Evolutionary conservation across 192 early-diverging fungal species (phyloP), one percentile per base, ranked within the genome.

Genomic region (Lunasporangiospora selenospora): DNA sequence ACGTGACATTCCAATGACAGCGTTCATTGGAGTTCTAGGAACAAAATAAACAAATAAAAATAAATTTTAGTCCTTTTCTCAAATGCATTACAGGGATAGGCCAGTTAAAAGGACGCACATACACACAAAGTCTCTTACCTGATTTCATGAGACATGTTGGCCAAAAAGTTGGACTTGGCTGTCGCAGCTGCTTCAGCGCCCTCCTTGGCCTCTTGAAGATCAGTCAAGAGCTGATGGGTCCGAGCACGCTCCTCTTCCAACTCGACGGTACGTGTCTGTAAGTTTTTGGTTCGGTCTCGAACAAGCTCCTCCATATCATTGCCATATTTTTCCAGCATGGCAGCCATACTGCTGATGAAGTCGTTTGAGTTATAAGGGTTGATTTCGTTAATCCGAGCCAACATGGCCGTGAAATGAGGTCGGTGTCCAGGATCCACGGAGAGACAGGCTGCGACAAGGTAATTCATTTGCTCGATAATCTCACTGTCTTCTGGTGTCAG

Each of bases 21-120:
- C 90, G 59, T 89, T 90, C 79, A 93, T 86, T 4, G 90, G 92
- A 30, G 89, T 92, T 19, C 91, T 85, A 64, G 86, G 83, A 58
- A 58, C 10, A 33, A 36, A 6, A 18, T 10, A 46, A 46, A 58
- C 15, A 46, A 19, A 46, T 34, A 59, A 26, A 19, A 21, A 36
- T 6, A 50, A n/a, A n/a, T n/a, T n/a, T n/a, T n/a, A n/a, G n/a
- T n/a, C n/a, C n/a, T n/a, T n/a, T n/a, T n/a, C n/a, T n/a, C n/a
- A n/a, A n/a, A n/a, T n/a, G n/a, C n/a, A 24, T 29, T 26, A 21
- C 29, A 30, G 32, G 18, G 43, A 63, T n/a, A n/a, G n/a, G n/a
- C n/a, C n/a, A n/a, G n/a, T n/a, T n/a, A n/a, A n/a, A n/a, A n/a
- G n/a, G 39, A 26, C 6, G 18, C 39, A 43, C 16, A 7, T n/a